Evolutionary conservation across 83 land plant species (phyloP).

Genomic region (Isoetes engelmannii): DNA sequence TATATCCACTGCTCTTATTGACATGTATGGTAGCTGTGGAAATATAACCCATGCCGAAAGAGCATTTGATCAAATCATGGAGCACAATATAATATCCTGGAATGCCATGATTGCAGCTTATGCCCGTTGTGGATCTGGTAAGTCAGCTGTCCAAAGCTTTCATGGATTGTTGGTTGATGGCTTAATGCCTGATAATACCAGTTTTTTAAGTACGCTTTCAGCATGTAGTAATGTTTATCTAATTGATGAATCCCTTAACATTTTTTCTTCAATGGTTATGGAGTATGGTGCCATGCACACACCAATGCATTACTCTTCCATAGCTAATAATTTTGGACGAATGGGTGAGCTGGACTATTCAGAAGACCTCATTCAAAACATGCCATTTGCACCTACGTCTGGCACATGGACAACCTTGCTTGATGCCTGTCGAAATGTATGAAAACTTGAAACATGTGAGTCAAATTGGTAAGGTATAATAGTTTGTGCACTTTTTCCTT

Average conservation of each 20-base stretch:
- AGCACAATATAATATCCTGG: too few species aligned
- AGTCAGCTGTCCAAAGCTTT: background rate
- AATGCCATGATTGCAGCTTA: too few species aligned
- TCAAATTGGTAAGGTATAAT: too few species aligned
- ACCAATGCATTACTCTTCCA: background rate
- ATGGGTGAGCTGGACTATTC: conserved; percentile 3
- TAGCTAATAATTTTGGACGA: conserved; percentile 2
- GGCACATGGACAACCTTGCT: conserved; percentile 10
- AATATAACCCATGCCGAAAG: conserved; percentile 41
- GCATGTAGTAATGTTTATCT: background rate
- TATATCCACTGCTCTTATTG: conserved; percentile 35
- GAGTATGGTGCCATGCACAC: conserved; percentile 1
- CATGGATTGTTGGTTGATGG: background rate
- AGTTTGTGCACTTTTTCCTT: too few species aligned
- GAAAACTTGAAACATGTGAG: too few species aligned
- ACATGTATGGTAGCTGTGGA: conserved; percentile 36
- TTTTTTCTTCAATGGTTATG: background rate
- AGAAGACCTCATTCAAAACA: background rate
- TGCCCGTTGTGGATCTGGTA: too few species aligned
- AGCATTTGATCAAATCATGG: too few species aligned
- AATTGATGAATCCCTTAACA: background rate
- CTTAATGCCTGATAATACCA: background rate
- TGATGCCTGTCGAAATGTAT: conserved; percentile 5
- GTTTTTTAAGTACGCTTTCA: background rate
- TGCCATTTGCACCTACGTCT: conserved; percentile 13